phyloP scores from a whole-genome alignment of 768 basidiomycete species.

The Pleurotus platypus region DNA sequence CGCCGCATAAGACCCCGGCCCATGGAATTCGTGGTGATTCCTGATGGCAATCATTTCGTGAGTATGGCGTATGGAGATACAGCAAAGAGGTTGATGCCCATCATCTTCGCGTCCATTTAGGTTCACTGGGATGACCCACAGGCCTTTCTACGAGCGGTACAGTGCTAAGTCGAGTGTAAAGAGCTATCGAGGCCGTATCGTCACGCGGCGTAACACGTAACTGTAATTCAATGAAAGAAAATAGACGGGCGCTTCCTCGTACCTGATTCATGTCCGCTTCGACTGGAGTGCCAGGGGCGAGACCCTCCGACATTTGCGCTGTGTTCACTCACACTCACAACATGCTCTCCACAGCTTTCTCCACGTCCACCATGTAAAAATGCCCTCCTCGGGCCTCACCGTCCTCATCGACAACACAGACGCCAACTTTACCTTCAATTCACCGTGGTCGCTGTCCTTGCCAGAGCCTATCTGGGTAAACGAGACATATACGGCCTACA shows the following conservation, averaged over 20 bases:
- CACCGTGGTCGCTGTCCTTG: neutral
- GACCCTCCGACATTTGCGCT: neutral
- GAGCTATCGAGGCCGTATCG: no score
- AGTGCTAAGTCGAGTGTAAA: no score
- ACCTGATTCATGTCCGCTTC: neutral
- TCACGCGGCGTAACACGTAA: no score
- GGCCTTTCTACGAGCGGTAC: neutral
- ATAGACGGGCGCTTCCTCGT: neutral
- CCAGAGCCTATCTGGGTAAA: neutral
- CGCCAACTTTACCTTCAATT: neutral
- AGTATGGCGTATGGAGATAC: neutral
- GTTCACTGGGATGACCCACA: conserved; percentile 5
- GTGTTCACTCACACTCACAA: neutral
- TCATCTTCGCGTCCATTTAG: neutral
- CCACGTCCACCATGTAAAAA: neutral
- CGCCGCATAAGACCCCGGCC: neutral
- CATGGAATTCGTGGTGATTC: neutral
- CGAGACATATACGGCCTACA: neutral
- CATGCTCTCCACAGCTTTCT: neutral
- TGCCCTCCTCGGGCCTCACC: neutral
- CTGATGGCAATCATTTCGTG: neutral
- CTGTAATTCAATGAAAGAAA: no score
- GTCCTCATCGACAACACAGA: conserved; percentile 3
- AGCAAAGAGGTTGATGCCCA: neutral
- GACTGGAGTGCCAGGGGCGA: conserved; percentile 3